Conservation (phyloP, 148 eudicot species). For the Amaranthus palmeri region DNA sequence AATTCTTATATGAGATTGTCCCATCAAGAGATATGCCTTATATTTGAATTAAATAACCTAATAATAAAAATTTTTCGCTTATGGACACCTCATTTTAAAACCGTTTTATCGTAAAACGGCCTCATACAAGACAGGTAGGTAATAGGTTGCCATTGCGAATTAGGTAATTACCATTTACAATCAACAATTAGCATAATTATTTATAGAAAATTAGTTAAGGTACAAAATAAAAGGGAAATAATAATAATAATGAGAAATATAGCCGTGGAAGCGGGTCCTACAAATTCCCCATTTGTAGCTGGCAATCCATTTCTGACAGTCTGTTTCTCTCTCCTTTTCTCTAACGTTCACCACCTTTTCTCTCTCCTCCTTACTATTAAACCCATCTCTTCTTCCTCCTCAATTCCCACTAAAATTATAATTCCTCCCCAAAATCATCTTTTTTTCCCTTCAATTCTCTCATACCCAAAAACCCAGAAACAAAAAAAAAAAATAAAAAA, state of each 20-base stretch:
- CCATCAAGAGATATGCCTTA: too few relatives aligned
- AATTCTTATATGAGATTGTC: too few relatives aligned
- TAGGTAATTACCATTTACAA: too few relatives aligned
- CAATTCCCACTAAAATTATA: neutral
- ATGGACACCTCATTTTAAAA: too few relatives aligned
- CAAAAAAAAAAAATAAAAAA: slow-evolving; percentile 16
- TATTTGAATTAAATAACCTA: too few relatives aligned
- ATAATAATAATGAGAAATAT: neutral
- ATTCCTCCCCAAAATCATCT: neutral
- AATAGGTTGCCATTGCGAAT: too few relatives aligned
- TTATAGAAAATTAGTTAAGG: neutral
- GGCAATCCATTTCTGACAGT: slow-evolving; percentile 57
- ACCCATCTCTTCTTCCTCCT: slow-evolving; percentile 11
- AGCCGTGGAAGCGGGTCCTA: slow-evolving; percentile 34
- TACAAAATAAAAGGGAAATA: neutral
- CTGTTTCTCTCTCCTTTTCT: slow-evolving; percentile 27
- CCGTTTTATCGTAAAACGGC: too few relatives aligned
- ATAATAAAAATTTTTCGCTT: too few relatives aligned
- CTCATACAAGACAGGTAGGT: too few relatives aligned
- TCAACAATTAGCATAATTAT: too few relatives aligned
- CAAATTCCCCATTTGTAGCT: slow-evolving; percentile 31
- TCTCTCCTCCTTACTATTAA: slow-evolving; percentile 14
- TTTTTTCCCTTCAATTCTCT: neutral
- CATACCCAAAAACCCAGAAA: neutral
- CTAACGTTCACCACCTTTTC: slow-evolving; percentile 23